Base-by-base conservation (phyloP, 2,329 filamentous ascomycete genomes). In the Aureobasidium mangrovei region DNA sequence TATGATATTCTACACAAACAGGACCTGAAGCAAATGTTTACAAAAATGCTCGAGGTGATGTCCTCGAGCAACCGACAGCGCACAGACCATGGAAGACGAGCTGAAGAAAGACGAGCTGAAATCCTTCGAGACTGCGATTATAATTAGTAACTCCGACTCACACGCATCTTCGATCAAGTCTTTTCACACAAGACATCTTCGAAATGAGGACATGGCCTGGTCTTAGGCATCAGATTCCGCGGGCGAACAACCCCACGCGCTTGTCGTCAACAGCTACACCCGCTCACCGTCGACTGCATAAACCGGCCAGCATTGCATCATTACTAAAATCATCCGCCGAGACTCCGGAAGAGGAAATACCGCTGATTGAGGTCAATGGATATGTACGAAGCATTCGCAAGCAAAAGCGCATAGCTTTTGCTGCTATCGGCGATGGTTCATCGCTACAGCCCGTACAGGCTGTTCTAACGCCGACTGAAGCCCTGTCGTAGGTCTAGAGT, bases 371-470 rank as follows among this genome's bases (percentile, higher is more conserved):
- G 26, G 74, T 95, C 61, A 79, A 86, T 66, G 91, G 91, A 58
- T 91, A 86, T 73, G 78, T 96, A 54, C 82, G 88, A 59, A 91
- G 88, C 3, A 84, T 95, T 57, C 81, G 91, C 58, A 87, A 88
- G 68, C 90, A 94, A 75, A 95, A 96, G 68, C 79, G 79, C 26
- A 77, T 86, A 57, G 84, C 86, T 4, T 97, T 98, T 72, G 85
- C 91, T 51, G 81, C 89, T 57, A 76, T 97, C 51, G 85, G 85
- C 8, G 93, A 98, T 74, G 93, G 93, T 42, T 94, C 90, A 9
- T 89, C 86, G 40, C 75, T 88, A 61, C 76, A 84, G 58, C 77
- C 88, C 29, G 69, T 97, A 54, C 93, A 98, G 72, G 88, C 85
- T 43, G 82, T 95, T 44, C 73, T 95, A 61, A 81, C 81, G 53